Conservation (phyloP, 2,329 filamentous ascomycete species). For the Hypoxylon sp. region DNA sequence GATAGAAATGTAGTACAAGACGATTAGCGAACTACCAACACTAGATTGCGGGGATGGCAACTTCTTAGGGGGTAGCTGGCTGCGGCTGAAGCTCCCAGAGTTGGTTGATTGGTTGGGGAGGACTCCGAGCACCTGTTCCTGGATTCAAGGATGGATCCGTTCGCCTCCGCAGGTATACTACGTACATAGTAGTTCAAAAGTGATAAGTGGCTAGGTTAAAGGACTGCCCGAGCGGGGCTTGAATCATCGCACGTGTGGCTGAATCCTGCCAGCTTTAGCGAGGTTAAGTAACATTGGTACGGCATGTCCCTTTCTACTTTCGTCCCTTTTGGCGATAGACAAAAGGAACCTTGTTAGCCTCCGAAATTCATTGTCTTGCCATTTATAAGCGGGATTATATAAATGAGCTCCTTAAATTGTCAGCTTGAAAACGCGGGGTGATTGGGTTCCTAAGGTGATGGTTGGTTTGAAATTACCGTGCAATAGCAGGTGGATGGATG, state of each 20-base stretch:
- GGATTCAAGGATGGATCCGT: constrained; percentile 18
- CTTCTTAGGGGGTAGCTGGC: constrained; percentile 17
- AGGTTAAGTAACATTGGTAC: constrained; percentile 13
- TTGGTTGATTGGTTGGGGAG: constrained; percentile 26
- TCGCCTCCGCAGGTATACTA: constrained; percentile 5
- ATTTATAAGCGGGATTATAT: background rate
- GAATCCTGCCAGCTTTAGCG: constrained; percentile 14
- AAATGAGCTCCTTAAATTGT: background rate
- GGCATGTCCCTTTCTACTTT: constrained; percentile 17
- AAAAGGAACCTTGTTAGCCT: background rate
- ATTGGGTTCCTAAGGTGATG: constrained; percentile 7
- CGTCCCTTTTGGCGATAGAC: constrained; percentile 10
- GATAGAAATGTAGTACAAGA: constrained; percentile 7
- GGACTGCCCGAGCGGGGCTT: background rate
- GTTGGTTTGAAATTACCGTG: constrained; percentile 18
- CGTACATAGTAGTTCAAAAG: constrained; percentile 13
- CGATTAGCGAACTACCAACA: constrained; percentile 32
- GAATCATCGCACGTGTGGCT: constrained; percentile 6
- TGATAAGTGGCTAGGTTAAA: constrained; percentile 2
- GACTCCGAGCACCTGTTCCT: constrained; percentile 28
- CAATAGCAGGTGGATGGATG: constrained; percentile 17
- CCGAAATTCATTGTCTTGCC: constrained; percentile 6
- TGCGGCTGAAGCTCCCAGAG: constrained; percentile 28
- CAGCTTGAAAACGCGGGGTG: constrained; percentile 10
- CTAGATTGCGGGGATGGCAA: constrained; percentile 28